These are phyloP conservation scores for Plasmodium cynomolgi DNA, from an alignment of 169 alveolate genomes.

Conservation along the genomic window DNA sequence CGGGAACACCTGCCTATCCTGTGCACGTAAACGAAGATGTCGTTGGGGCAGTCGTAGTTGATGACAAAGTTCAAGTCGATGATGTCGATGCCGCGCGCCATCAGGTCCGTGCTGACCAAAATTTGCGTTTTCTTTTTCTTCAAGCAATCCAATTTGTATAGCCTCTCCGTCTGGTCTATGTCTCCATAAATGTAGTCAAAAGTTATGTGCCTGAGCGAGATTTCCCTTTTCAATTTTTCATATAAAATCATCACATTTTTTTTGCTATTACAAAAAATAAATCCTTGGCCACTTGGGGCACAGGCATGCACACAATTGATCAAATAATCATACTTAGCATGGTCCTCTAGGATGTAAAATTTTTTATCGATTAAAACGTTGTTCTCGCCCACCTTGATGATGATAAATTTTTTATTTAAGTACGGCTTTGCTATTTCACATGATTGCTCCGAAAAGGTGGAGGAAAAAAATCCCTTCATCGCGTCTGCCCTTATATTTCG, in stretches of 20 bases:
- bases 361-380: slow-evolving; percentile 28
- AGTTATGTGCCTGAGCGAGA: slow-evolving; percentile 4
- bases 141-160: slow-evolving; percentile 96
- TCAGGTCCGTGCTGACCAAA: slow-evolving; percentile 97
- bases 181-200: slow-evolving; percentile 98
- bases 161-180: slow-evolving; percentile 97
- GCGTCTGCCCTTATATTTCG: slow-evolving; percentile 53
- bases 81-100: slow-evolving; percentile 99
- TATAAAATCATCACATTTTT: slow-evolving; percentile 95
- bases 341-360: slow-evolving; percentile 57
- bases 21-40: slow-evolving; percentile 97
- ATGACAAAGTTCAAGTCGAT: slow-evolving; percentile 97
- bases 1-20: slow-evolving; percentile 90
- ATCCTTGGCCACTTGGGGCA: slow-evolving; percentile 88
- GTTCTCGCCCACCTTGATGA: slow-evolving; percentile 40
- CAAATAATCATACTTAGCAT: slow-evolving; percentile 1
- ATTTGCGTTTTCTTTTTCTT: slow-evolving; percentile 98
- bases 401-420: slow-evolving; percentile 42
- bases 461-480: slow-evolving; percentile 53
- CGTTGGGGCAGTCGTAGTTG: slow-evolving; percentile 98
- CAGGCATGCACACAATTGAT: background rate
- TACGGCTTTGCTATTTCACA: slow-evolving; percentile 25
- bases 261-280: slow-evolving; percentile 98
- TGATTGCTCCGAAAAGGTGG: slow-evolving; percentile 41
- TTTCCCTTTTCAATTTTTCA: slow-evolving; percentile 93